These are phyloP conservation scores for Solanum sejunctum DNA, from an alignment of 257 asterid species.

Conservation along the genomic window DNA sequence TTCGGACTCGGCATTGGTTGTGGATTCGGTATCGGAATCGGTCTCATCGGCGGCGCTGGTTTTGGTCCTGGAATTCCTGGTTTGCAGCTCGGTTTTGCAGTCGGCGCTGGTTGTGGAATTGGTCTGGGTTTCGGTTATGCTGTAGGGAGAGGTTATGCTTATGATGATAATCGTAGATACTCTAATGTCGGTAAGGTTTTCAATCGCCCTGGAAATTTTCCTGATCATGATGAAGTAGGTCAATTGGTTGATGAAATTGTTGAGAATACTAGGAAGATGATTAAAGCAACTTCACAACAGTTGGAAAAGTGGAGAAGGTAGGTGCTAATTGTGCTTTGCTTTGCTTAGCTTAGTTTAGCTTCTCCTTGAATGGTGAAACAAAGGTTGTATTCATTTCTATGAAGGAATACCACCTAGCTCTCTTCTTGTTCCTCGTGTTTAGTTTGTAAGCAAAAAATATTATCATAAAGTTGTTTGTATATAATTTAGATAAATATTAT, in stretches of 20 bases:
- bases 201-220: conserved; percentile 17
- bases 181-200: conserved; percentile 38
- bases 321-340: not conserved
- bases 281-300: conserved; percentile 29
- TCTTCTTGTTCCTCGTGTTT: no score
- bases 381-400: no score
- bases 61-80: conserved; percentile 81
- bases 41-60: conserved; percentile 75
- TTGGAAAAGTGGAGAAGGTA: conserved; percentile 29
- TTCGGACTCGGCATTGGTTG: conserved; percentile 86
- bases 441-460: no score
- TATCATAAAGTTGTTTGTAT: not conserved
- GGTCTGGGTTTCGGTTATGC: conserved; percentile 92
- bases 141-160: conserved; percentile 63
- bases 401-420: no score
- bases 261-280: not conserved
- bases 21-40: conserved; percentile 69
- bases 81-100: conserved; percentile 63
- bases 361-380: not conserved
- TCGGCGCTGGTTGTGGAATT: conserved; percentile 86
- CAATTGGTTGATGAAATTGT: not conserved
- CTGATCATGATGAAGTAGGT: conserved; percentile 23
- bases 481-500: not conserved
- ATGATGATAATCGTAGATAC: conserved; percentile 43
- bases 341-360: not conserved